phyloP scores from a whole-genome alignment of 495 filamentous ascomycete genomes.

The Rostrohypoxylon terebratum region DNA sequence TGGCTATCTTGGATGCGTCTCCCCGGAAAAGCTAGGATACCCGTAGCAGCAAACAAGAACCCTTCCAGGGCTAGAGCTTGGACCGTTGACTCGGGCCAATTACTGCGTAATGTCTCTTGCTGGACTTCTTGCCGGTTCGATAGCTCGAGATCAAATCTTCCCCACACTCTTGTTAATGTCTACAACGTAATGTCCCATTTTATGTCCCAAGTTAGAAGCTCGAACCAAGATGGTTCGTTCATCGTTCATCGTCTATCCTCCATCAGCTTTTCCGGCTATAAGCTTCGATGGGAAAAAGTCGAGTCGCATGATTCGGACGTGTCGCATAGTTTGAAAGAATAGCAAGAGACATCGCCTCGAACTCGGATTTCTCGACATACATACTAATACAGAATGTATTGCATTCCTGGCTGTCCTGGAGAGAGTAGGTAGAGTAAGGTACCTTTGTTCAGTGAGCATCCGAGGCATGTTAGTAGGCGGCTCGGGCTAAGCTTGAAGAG shows the following conservation, averaged over 20 bases:
- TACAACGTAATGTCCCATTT: conserved; percentile 14
- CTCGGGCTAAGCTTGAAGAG: conserved; percentile 40
- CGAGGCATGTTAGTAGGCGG: conserved; percentile 36
- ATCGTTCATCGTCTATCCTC: conserved; percentile 2
- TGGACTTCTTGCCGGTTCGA: conserved; percentile 19
- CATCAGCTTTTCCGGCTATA: conserved; percentile 17
- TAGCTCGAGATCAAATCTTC: conserved; percentile 35
- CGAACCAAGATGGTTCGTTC: conserved; percentile 26
- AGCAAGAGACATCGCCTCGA: neutral
- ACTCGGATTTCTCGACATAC: neutral
- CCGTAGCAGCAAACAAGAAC: conserved; percentile 35
- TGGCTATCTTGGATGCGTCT: conserved; percentile 24
- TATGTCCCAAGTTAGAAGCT: conserved; percentile 31
- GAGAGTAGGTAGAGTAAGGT: neutral
- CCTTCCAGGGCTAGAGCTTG: conserved; percentile 17
- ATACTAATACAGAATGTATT: neutral
- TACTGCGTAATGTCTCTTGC: conserved; percentile 31
- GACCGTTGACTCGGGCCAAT: conserved; percentile 36
- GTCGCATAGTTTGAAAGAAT: neutral
- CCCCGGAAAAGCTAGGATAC: conserved; percentile 39
- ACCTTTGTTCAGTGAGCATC: neutral
- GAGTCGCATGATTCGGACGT: neutral
- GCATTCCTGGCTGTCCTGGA: neutral
- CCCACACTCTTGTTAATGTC: conserved; percentile 19
- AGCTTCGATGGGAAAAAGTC: neutral